These are phyloP conservation scores for Plectosphaerella sp. DNA, from an alignment of 2,329 filamentous ascomycete genomes.

Conservation along the genomic window DNA sequence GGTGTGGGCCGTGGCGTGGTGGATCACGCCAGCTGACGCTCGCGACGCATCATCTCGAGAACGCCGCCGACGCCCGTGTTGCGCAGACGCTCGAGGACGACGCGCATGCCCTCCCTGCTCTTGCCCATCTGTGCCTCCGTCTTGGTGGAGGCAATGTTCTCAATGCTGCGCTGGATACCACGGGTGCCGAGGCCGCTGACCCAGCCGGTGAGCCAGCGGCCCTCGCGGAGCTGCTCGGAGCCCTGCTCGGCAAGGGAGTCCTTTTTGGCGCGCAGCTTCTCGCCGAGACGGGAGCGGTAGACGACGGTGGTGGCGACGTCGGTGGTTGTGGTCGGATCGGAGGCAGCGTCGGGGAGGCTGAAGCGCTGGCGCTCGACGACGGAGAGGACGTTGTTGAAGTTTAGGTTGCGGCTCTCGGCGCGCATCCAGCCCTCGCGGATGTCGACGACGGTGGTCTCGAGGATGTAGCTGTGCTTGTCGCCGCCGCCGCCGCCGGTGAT, in stretches of 20 bases:
- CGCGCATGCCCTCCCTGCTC: constrained; percentile 77
- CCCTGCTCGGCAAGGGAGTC: constrained; percentile 32
- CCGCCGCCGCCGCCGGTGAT: constrained; percentile 57
- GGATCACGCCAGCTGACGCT: constrained; percentile 21
- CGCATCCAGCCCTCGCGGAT: constrained; percentile 79
- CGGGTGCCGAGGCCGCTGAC: constrained; percentile 59
- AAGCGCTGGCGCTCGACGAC: constrained; percentile 75
- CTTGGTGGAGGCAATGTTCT: constrained; percentile 71
- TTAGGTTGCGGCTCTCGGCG: constrained; percentile 75
- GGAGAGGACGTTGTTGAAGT: constrained; percentile 75
- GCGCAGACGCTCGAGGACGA: constrained; percentile 68
- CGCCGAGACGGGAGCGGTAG: constrained; percentile 68
- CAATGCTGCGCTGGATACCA: constrained; percentile 74
- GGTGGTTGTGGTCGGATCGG: constrained; percentile 39
- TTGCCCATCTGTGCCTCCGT: constrained; percentile 75
- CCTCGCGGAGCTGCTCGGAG: constrained; percentile 37
- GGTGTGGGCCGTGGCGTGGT: not conserved
- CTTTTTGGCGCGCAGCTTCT: constrained; percentile 55
- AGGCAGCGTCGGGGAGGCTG: constrained; percentile 27
- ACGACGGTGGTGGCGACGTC: constrained; percentile 71
- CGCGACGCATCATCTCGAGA: constrained; percentile 48
- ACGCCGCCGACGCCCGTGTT: constrained; percentile 55
- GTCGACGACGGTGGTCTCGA: constrained; percentile 76
- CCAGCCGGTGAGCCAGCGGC: constrained; percentile 48
- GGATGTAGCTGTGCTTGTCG: constrained; percentile 72